A percentile compares a stretch with the other conserved stretches of the same genome.
These are phyloP conservation scores for Metarhizium album DNA, from an alignment of 2,329 filamentous ascomycete species.

Conservation along the genomic window DNA sequence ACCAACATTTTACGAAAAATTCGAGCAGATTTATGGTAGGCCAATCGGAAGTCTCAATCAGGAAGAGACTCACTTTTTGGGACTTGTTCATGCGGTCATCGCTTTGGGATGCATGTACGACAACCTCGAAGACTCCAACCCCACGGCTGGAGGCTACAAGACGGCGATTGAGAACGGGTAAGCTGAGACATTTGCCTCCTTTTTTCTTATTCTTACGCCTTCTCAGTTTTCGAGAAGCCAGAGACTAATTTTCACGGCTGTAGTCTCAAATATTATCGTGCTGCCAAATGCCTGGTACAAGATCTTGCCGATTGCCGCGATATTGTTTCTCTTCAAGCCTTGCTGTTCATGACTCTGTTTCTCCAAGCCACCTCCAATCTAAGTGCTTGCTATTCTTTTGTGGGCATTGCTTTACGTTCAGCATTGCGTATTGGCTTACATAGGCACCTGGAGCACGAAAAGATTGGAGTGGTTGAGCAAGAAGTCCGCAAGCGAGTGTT, in stretches of 20 bases:
- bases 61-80: slow-evolving; percentile 58
- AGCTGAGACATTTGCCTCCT: slow-evolving; percentile 10
- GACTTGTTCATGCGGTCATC: slow-evolving; percentile 58
- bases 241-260: slow-evolving; percentile 1
- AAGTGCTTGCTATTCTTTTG: slow-evolving; percentile 69
- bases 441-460: slow-evolving; percentile 55
- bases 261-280: slow-evolving; percentile 66
- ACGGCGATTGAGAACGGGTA: slow-evolving; percentile 47
- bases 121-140: slow-evolving; percentile 42
- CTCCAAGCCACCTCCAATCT: slow-evolving; percentile 70
- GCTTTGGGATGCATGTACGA: slow-evolving; percentile 65
- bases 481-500: slow-evolving; percentile 55
- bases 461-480: slow-evolving; percentile 51
- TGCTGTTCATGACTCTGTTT: slow-evolving; percentile 73
- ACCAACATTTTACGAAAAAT: slow-evolving; percentile 66
- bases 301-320: slow-evolving; percentile 63
- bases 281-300: slow-evolving; percentile 53
- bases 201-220: not conserved
- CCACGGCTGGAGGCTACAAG: slow-evolving; percentile 36
- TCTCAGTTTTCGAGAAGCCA: slow-evolving; percentile 12
- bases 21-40: slow-evolving; percentile 68
- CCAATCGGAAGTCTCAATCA: slow-evolving; percentile 50
- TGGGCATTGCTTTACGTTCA: slow-evolving; percentile 66
- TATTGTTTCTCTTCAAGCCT: slow-evolving; percentile 60
- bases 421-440: slow-evolving; percentile 71